Percentiles rank a stretch among this genome's conserved stretches.
Conservation (phyloP, 805 yeast genomes). For the Yarrowia bubula region DNA sequence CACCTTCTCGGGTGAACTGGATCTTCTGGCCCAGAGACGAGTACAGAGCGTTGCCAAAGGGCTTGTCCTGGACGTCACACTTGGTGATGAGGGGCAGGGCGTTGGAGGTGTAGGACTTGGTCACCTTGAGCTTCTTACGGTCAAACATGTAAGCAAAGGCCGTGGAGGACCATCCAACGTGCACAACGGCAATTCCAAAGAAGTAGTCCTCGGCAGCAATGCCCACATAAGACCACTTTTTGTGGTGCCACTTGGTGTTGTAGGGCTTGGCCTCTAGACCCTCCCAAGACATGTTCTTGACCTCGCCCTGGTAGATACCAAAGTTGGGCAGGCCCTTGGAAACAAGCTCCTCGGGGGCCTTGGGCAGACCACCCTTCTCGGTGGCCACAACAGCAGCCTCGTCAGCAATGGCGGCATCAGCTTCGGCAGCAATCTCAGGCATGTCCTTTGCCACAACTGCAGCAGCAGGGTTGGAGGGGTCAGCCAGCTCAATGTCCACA, state of each 20-base stretch:
- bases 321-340: constrained; percentile 25
- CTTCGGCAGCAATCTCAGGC: constrained; percentile 16
- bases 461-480: constrained; percentile 10
- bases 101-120: constrained; percentile 1
- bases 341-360: constrained; percentile 11
- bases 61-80: constrained; percentile 1
- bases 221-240: constrained; percentile 19
- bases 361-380: constrained; percentile 2
- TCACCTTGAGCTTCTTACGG: constrained; percentile 6
- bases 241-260: constrained; percentile 23
- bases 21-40: constrained; percentile 8
- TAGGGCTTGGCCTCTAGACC: constrained; percentile 21
- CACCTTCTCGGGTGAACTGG: background rate
- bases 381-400: constrained; percentile 2
- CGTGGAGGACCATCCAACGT: constrained; percentile 24
- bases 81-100: constrained; percentile 17
- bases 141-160: constrained; percentile 26
- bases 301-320: constrained; percentile 12
- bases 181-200: constrained; percentile 10
- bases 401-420: constrained; percentile 11
- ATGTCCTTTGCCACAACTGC: constrained; percentile 6
- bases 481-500: constrained; percentile 4
- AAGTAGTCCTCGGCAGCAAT: constrained; percentile 5
- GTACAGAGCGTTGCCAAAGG: constrained; percentile 8
- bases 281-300: constrained; percentile 13